Base-by-base conservation (phyloP, 495 filamentous ascomycete genomes). In the Niebla homalea region DNA sequence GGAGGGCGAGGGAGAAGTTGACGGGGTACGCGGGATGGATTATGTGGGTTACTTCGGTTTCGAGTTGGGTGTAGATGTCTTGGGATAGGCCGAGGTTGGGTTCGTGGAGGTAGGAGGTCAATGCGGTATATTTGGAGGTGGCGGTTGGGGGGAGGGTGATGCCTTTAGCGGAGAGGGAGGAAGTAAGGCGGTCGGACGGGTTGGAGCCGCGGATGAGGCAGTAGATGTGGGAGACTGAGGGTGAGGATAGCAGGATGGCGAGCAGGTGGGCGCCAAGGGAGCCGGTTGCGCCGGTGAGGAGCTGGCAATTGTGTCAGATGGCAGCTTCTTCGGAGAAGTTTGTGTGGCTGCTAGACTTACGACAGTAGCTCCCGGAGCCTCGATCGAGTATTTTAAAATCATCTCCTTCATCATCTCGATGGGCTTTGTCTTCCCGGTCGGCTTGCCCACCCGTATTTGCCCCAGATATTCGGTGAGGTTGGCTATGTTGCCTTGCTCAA, bases 201-300 rank as follows among this genome's bases (percentile, higher is more conserved):
- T 56, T 64, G 46, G 25, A 51, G 32, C 49, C 69, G 10, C 78
- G 68, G 8, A 76, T 74, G 20, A 81, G 66, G 49, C 77, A 81
- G 56, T 71, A 76, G 2, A 81, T 64, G 3, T 55, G 59, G 0
- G 60, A 62, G 22, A 80, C 64, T 0, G 62, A 60, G 5, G 68
- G 59, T 19, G 70, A 64, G 19, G 64, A 57, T 2, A 76, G 56
- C 12, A 82, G 67, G 43, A 69, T 66, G 41, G 63, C 57, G 4
- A 81, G 62, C 4, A 73, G 61, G 41, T 80, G 73, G 0, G 74
- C 71, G 18, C 79, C 78, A 16, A 82, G 69, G 25, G 69, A 72
- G 11, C 79, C 79, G 2, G 77, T 81, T 0, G 75, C 70, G 16
- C 79, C 79, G 1, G 79, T 81, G 16, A 82, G 63, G 35, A 81